Base-by-base conservation (phyloP, 257 asterid genomes). In the Plantago major region DNA sequence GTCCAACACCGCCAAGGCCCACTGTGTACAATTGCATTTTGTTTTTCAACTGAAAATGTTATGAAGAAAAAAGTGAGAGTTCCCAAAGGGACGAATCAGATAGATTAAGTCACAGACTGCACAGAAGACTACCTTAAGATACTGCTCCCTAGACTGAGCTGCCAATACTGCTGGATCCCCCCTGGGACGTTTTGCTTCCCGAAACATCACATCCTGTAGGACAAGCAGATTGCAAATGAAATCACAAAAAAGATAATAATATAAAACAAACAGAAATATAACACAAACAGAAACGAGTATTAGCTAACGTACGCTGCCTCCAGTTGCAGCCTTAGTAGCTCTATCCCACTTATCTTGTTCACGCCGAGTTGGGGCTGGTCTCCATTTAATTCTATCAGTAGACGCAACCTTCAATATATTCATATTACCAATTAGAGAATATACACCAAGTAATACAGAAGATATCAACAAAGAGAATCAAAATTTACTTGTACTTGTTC, bases 341-440 rank as follows among this genome's bases (percentile, higher is more conserved):
- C 83, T 78, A 54, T 79, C 90, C 98, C 98, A 88, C 84, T 86
- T 92, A 46, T 88, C 95, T 76, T 70, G 95, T 81, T 92, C 97
- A 5, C 93, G 95, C n/a, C 95, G 82, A 62, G 98, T 88, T 59
- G 98, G 98, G 60, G 95, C 95, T 16, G 88, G 76, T 71, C 82
- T 86, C 97, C 98, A 92, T 81, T 18, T 89, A 33, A 33, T 7
- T 69, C 54, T 76, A 71, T 84, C 76, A 49, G 69, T 59, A 38
- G 69, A 40, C 13, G 51, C 57, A 13, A 71, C 75, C 65, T 50
- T 64, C 97, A 33, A 33, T 86, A 81, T 38, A 74, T 40, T 38
- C 73, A 79, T 68, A 60, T 55, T 63, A 73, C 28, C 22, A 46
- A 63, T 63, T 62, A 76, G 73, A 44, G 67, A 28, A 46, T 11